phyloP scores from a whole-genome alignment of 352 stramenopile genomes.

The Globisporangium irregulare region DNA sequence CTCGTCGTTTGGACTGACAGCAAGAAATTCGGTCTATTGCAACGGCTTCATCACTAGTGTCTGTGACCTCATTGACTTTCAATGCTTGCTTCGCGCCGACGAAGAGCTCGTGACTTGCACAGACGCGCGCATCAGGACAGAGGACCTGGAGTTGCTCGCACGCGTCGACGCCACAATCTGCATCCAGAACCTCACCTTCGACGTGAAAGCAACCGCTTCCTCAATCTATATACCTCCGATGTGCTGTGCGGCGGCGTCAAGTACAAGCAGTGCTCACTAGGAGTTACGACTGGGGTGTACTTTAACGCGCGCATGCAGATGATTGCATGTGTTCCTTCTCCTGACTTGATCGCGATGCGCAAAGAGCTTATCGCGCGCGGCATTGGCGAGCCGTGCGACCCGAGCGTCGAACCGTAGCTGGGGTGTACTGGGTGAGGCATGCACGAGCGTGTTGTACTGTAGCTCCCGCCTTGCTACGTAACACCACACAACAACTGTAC shows the following conservation, averaged over 20 bases:
- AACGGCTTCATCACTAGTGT: neutral
- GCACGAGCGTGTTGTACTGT: neutral
- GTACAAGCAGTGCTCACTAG: constrained; percentile 29
- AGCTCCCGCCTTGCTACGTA: neutral
- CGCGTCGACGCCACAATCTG: neutral
- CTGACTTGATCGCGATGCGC: constrained; percentile 33
- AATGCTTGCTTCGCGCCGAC: constrained; percentile 22
- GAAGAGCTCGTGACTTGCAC: constrained; percentile 26
- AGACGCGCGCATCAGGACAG: constrained; percentile 18
- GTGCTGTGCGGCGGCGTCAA: constrained; percentile 24
- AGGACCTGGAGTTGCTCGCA: constrained; percentile 18
- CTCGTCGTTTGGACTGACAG: neutral
- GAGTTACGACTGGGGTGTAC: constrained; percentile 27
- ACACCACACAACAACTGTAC: neutral
- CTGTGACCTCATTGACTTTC: constrained; percentile 18
- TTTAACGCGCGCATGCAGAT: constrained; percentile 47
- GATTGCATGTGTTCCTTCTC: constrained; percentile 36
- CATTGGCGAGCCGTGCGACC: constrained; percentile 26
- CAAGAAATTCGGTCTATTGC: neutral
- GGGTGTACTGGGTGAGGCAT: neutral
- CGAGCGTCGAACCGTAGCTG: constrained; percentile 27
- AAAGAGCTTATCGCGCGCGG: constrained; percentile 27
- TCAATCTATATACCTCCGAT: constrained; percentile 27
- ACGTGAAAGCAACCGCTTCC: constrained; percentile 3
- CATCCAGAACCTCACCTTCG: constrained; percentile 2